These are phyloP conservation scores for Saururus chinensis DNA, from an alignment of 164 flowering plant species.

Conservation along the genomic window DNA sequence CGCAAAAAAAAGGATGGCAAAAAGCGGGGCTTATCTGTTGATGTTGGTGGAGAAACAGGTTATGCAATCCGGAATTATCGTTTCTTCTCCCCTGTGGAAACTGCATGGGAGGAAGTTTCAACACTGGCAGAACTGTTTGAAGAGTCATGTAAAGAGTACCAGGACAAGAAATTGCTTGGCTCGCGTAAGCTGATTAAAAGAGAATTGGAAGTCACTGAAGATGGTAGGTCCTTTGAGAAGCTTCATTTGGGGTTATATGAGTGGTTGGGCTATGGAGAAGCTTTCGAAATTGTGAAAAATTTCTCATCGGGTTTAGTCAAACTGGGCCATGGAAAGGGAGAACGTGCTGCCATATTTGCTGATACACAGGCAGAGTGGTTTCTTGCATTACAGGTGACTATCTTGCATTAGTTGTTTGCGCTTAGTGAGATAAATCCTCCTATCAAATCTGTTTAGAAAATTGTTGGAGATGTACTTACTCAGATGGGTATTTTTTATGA, in stretches of 20 bases:
- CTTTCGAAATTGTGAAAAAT: constrained; percentile 56
- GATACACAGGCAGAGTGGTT: constrained; percentile 95
- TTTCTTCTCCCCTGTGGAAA: constrained; percentile 37
- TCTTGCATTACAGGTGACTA: constrained; percentile 75
- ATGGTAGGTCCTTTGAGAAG: constrained; percentile 87
- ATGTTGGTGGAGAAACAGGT: constrained; percentile 88
- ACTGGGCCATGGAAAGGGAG: constrained; percentile 65
- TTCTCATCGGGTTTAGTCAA: constrained; percentile 80
- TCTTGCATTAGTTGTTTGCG: not conserved
- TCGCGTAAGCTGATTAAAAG: constrained; percentile 55
- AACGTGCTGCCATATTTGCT: constrained; percentile 91
- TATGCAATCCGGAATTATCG: constrained; percentile 59
- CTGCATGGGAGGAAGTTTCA: constrained; percentile 72
- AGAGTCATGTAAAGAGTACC: constrained; percentile 46
- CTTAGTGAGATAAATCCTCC: no score
- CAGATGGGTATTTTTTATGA: no score
- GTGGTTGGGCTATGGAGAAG: constrained; percentile 67
- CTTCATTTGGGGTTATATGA: constrained; percentile 87
- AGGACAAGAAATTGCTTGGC: constrained; percentile 48
- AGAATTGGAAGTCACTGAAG: constrained; percentile 43
- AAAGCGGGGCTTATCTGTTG: constrained; percentile 64
- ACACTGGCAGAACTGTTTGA: constrained; percentile 91
- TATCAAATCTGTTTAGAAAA: no score
- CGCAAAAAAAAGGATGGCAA: constrained; percentile 43
- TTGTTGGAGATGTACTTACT: not conserved